A percentile compares a stretch with the other conserved stretches of the same genome.
phyloP scores from a whole-genome alignment of 2,329 filamentous ascomycete genomes.

The Ceratocystis alfenasii region DNA sequence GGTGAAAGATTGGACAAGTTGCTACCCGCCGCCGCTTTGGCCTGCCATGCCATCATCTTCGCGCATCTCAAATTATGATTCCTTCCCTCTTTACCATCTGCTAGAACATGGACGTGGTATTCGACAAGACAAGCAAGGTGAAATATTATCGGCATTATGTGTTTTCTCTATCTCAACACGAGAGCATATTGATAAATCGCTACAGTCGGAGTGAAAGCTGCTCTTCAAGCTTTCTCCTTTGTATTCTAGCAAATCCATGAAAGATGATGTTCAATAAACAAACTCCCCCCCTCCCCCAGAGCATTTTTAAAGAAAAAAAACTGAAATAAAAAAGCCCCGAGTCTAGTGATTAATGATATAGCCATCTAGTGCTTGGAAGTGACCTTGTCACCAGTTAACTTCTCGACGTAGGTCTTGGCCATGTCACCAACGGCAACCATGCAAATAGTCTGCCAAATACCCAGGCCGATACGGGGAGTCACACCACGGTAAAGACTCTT shows the following conservation, averaged over 20 bases:
- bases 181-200: neutral
- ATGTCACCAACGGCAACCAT: slow-evolving; percentile 99
- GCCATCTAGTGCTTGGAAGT: slow-evolving; percentile 52
- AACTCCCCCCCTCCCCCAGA: neutral
- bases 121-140: neutral
- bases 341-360: neutral
- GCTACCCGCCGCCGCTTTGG: too few species aligned
- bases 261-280: neutral
- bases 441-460: slow-evolving; percentile 98
- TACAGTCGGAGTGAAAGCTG: neutral
- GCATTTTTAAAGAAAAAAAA: neutral
- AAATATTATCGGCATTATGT: slow-evolving; percentile 2
- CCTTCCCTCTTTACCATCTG: too few species aligned
- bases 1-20: neutral
- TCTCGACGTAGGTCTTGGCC: slow-evolving; percentile 59
- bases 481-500: slow-evolving; percentile 94
- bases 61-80: too few species aligned
- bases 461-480: slow-evolving; percentile 80
- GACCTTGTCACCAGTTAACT: slow-evolving; percentile 50
- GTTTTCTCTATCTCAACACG: neutral
- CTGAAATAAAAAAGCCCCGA: neutral
- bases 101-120: neutral
- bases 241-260: neutral
- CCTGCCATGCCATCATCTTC: too few species aligned
- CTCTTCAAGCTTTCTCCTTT: neutral